Evolutionary conservation across 306 rosid genomes (phyloP).

Genomic region (Glycine latifolia): DNA sequence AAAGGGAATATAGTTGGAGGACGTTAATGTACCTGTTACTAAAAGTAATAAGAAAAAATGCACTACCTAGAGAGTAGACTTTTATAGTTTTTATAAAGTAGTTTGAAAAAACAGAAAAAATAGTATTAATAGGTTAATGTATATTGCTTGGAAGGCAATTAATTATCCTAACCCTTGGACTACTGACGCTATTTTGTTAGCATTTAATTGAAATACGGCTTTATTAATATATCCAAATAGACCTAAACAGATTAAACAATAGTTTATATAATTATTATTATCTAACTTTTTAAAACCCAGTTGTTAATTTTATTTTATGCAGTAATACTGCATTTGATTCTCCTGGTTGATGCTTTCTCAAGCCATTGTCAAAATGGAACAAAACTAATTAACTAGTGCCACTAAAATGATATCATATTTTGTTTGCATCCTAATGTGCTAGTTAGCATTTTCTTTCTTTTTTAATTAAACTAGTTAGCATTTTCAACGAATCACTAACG

Average conservation of each 20-base stretch:
- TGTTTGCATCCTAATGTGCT: neutral
- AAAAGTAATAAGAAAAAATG: neutral
- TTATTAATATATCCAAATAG: too few species aligned
- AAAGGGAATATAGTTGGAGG: conserved; percentile 10
- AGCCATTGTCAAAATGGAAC: neutral
- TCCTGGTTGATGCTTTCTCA: neutral
- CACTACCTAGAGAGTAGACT: neutral
- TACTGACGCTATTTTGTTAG: conserved; percentile 16
- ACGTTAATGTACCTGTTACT: neutral
- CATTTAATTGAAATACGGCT: too few species aligned
- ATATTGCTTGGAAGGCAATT: conserved; percentile 18
- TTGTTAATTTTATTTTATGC: neutral
- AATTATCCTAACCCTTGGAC: conserved; percentile 3
- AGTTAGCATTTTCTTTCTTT: neutral
- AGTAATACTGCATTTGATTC: neutral
- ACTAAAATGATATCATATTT: neutral
- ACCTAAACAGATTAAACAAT: too few species aligned
- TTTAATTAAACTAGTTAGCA: neutral
- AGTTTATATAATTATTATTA: too few species aligned
- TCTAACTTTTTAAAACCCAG: too few species aligned
- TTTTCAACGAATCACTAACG: neutral
- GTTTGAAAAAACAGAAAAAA: neutral
- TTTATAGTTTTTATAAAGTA: neutral
- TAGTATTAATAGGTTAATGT: too few species aligned
- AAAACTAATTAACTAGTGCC: neutral